phyloP scores from a whole-genome alignment of 148 eudicot species.

The Gaultheria prostrata region DNA sequence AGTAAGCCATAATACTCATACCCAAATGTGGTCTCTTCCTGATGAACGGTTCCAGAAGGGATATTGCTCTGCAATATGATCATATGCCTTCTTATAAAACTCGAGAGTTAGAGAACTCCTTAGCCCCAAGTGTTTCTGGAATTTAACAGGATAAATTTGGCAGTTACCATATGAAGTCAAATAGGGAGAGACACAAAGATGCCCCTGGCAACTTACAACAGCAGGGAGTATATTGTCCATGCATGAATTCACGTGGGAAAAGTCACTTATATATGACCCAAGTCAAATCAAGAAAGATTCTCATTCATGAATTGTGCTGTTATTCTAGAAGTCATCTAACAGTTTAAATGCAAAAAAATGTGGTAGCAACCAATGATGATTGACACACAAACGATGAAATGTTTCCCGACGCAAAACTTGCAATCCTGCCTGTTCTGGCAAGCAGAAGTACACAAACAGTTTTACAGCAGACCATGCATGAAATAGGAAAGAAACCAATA shows the following conservation, averaged over 20 bases:
- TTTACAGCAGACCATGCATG: too few relatives aligned
- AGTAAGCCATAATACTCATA: conserved; percentile 49
- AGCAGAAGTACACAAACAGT: too few relatives aligned
- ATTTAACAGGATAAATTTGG: conserved; percentile 2
- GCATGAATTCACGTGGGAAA: background rate
- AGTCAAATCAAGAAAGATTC: background rate
- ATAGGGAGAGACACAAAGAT: background rate
- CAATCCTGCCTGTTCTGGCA: too few relatives aligned
- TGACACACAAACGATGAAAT: too few relatives aligned
- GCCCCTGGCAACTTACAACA: background rate
- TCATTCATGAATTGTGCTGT: background rate
- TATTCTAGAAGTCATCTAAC: too few relatives aligned
- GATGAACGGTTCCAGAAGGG: conserved; percentile 87
- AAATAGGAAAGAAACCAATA: too few relatives aligned
- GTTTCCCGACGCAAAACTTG: too few relatives aligned
- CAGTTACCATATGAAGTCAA: conserved; percentile 6
- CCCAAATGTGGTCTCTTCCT: conserved; percentile 84
- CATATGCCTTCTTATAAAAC: conserved; percentile 70
- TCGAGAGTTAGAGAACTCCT: conserved; percentile 87
- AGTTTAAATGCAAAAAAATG: too few relatives aligned
- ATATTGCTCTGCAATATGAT: conserved; percentile 69
- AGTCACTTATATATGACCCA: background rate
- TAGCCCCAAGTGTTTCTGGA: conserved; percentile 61
- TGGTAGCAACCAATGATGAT: too few relatives aligned
- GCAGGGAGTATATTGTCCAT: background rate